These are phyloP conservation scores for Leishmania braziliensis DNA, from an alignment of 208 protist species.

Conservation along the genomic window DNA sequence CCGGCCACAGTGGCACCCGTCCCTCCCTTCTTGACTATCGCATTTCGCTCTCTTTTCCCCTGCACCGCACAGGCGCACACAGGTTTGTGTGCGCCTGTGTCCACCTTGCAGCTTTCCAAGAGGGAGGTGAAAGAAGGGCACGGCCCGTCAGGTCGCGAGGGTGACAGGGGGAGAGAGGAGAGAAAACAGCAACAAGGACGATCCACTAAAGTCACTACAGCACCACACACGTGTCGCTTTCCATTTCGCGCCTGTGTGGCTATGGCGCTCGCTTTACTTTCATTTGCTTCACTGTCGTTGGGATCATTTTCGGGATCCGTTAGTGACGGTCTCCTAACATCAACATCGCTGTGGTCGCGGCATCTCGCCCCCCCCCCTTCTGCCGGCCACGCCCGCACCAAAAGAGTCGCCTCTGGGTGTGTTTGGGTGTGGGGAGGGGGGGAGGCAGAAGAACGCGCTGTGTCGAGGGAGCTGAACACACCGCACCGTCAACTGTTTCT, in stretches of 20 bases:
- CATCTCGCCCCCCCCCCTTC: not conserved
- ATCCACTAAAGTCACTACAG: constrained; percentile 9
- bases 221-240: not conserved
- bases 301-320: not conserved
- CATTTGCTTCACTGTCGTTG: not conserved
- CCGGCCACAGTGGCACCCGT: not conserved
- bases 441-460: not conserved
- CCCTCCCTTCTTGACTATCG: not conserved
- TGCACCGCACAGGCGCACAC: not conserved
- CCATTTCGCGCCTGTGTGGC: not conserved
- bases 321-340: not conserved
- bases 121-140: not conserved
- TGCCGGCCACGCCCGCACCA: not conserved
- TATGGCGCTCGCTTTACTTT: not conserved
- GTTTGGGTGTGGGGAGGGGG: not conserved
- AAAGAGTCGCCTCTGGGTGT: not conserved
- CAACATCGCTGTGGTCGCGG: not conserved
- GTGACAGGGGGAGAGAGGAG: not conserved
- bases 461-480: not conserved
- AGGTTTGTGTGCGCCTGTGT: not conserved
- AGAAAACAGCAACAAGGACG: not conserved
- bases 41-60: not conserved
- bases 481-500: not conserved
- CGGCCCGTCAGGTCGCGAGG: not conserved
- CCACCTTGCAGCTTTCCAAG: not conserved